Evolutionary conservation across 495 filamentous ascomycete species (phyloP), one percentile per base, ranked within the genome.

Genomic region (Penicillium parvum): DNA sequence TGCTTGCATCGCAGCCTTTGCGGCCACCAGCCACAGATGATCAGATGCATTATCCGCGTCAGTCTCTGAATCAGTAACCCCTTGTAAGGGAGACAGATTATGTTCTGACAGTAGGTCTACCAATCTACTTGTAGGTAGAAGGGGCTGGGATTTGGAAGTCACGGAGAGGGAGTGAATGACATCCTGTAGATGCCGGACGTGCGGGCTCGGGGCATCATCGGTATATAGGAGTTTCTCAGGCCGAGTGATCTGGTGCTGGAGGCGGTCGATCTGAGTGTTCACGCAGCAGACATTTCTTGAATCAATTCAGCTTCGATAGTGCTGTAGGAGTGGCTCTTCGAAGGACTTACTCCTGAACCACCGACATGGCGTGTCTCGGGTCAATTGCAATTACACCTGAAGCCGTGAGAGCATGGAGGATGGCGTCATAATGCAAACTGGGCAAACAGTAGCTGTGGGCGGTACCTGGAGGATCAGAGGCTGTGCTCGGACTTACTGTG

Each of bases 21-120:
- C 83, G 7, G 88, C 75, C 16, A 95, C 66, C 17, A 95, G 63
- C 92, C 92, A 97, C 63, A 92, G 82, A 41, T 95, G 70, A 44
- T 96, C 86, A 21, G 73, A 65, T 53, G 86, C 81, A 56, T 84
- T 80, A 15, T 68, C 55, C 20, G 39, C n/a, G 10, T 35, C 10
- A 9, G 32, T 15, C 18, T 36, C 43, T 0, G 15, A 2, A 4
- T 27, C 21, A 8, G 25, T 8, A 3, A 16, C 34, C n/a, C 15
- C 28, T 21, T 29, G 32, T 19, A 17, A 14, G 28, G 12, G 23
- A n/a, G 41, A 28, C 23, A 27, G 11, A 76, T 56, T 28, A 3
- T 84, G 81, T 42, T 83, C 70, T 6, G 73, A 53, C 2, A 95
- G 73, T 11, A 90, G 53, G 2, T 57, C 55, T 36, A 72, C 66